phyloP scores from a whole-genome alignment of 148 eudicot genomes.

The Drosera capensis region DNA sequence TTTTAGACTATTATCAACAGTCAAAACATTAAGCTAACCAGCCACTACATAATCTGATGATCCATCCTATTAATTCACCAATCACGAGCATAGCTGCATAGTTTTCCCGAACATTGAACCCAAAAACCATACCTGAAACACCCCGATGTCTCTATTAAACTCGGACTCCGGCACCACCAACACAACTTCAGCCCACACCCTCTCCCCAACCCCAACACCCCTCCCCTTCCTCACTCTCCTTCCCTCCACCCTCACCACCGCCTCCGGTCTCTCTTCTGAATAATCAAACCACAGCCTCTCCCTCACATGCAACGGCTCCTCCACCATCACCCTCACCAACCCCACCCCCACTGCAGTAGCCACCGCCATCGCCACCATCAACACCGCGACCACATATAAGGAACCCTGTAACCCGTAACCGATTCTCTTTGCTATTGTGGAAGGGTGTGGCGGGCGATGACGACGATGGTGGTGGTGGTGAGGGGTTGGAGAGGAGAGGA shows the following conservation, averaged over 20 bases:
- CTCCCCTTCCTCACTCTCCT: background rate
- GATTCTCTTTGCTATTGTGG: constrained; percentile 15
- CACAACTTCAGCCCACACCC: constrained; percentile 24
- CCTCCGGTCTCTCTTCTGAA: constrained; percentile 28
- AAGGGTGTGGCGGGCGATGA: background rate
- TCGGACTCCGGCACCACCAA: constrained; percentile 80
- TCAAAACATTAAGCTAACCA: too few species aligned
- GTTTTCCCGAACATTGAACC: too few species aligned
- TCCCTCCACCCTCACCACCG: constrained; percentile 6
- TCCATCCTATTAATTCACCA: too few species aligned
- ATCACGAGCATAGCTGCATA: too few species aligned
- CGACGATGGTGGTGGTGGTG: constrained; percentile 1
- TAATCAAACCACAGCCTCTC: constrained; percentile 54
- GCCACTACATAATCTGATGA: too few species aligned
- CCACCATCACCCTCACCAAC: constrained; percentile 43
- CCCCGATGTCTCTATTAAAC: constrained; percentile 47
- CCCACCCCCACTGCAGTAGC: constrained; percentile 34
- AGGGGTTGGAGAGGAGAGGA: constrained; percentile 5
- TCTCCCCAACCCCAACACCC: constrained; percentile 55
- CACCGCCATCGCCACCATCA: constrained; percentile 24
- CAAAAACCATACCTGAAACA: constrained; percentile 82
- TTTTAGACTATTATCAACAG: too few species aligned
- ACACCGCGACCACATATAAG: constrained; percentile 22
- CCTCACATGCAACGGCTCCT: constrained; percentile 40
- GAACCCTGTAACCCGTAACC: constrained; percentile 43